Conservation (phyloP, 1,139 yeast species). For the Suhomyces yuchorum region DNA sequence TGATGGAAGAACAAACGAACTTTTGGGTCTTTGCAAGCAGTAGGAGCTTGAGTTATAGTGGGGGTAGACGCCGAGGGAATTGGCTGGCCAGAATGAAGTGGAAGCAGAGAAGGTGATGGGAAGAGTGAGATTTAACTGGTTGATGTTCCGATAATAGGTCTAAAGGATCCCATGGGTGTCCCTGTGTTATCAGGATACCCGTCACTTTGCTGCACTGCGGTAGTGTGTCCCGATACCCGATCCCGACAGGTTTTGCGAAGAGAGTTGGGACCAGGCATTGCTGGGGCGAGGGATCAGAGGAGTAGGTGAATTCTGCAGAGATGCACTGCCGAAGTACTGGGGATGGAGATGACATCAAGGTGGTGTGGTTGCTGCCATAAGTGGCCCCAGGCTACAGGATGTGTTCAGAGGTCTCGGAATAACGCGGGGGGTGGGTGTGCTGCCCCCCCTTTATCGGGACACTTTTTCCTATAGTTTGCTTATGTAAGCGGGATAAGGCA, state of each 20-base stretch:
- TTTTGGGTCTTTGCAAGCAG: background rate
- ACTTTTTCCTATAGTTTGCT: background rate
- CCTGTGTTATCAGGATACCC: background rate
- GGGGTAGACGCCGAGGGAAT: background rate
- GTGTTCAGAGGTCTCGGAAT: background rate
- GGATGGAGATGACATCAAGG: background rate
- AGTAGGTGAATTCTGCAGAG: too few relatives aligned
- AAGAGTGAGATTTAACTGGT: background rate
- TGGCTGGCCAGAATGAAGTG: background rate
- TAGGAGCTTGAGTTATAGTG: background rate
- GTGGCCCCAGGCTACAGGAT: background rate
- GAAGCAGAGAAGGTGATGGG: background rate
- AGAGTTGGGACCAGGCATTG: background rate
- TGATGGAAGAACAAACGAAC: background rate
- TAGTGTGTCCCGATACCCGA: background rate
- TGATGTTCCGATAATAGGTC: background rate
- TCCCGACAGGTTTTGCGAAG: background rate
- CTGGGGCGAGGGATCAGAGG: too few relatives aligned
- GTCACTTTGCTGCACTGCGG: background rate
- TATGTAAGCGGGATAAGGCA: background rate
- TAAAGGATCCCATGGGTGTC: background rate
- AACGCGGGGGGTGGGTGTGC: background rate
- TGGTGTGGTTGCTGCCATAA: background rate
- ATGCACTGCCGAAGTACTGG: background rate
- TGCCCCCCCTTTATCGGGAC: slow-evolving; percentile 1